Percentiles rank a stretch among this genome's conserved stretches.
Conservation (phyloP, 164 flowering plant genomes). For the Nymphaea colorata region DNA sequence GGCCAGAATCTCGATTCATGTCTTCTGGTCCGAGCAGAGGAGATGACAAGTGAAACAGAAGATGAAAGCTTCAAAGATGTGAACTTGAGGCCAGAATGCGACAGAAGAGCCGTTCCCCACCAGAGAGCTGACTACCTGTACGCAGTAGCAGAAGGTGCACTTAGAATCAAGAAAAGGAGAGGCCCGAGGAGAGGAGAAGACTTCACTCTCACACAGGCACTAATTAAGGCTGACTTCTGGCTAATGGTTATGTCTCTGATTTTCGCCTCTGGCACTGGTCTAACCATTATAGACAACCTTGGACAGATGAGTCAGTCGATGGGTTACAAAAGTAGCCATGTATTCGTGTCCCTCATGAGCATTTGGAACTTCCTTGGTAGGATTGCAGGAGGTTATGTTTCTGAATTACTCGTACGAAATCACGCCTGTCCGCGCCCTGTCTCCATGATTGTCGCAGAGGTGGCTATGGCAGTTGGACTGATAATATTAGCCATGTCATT, state of each 20-base stretch:
- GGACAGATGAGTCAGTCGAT: not conserved
- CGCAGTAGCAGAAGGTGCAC: not conserved
- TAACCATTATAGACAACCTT: not conserved
- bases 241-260: not conserved
- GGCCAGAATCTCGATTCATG: not conserved
- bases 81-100: not conserved
- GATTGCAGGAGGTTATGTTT: not conserved
- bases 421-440: not conserved
- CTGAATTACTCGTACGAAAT: not conserved
- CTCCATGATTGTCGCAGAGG: not conserved
- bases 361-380: not conserved
- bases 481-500: not conserved
- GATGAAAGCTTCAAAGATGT: not conserved
- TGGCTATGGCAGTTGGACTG: not conserved
- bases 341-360: not conserved
- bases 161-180: not conserved
- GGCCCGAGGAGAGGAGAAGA: not conserved
- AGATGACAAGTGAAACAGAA: not conserved
- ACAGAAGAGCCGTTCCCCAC: not conserved
- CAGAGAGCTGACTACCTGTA: not conserved
- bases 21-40: not conserved
- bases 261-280: not conserved
- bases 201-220: not conserved
- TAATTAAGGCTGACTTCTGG: not conserved
- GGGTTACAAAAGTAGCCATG: not conserved